Conservation (phyloP, 768 basidiomycete genomes). For the Boletus insuetus region DNA sequence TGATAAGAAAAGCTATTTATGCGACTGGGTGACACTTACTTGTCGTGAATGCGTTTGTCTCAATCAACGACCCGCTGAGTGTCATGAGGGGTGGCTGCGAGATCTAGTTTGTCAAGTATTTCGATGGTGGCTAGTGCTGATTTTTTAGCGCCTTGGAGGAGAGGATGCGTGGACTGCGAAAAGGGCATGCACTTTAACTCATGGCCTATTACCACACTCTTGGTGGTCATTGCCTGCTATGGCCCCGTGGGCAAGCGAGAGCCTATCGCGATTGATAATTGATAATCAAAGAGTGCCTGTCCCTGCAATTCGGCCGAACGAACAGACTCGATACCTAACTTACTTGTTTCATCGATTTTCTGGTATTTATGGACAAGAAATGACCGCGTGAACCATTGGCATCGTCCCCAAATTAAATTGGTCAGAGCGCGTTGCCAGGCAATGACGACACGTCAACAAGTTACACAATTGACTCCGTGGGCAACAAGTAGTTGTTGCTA, state of each 20-base stretch:
- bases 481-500: too few species aligned
- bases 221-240: too few species aligned
- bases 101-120: not conserved
- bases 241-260: too few species aligned
- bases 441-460: not conserved
- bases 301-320: not conserved
- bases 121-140: not conserved
- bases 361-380: not conserved
- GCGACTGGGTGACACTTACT: conserved; percentile 11
- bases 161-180: not conserved
- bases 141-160: not conserved
- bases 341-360: not conserved
- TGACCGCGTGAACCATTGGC: not conserved
- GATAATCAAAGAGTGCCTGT: not conserved
- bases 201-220: not conserved
- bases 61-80: not conserved
- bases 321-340: not conserved
- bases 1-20: conserved; percentile 4
- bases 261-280: too few species aligned
- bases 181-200: not conserved
- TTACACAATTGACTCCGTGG: too few species aligned
- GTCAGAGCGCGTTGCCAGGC: not conserved
- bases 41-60: not conserved
- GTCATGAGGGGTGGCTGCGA: conserved; percentile 6
- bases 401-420: too few species aligned